A percentile compares a stretch with the other conserved stretches of the same genome.
Evolutionary conservation across 2,329 filamentous ascomycete genomes (phyloP).

Genomic region (Sporothrix inflata): DNA sequence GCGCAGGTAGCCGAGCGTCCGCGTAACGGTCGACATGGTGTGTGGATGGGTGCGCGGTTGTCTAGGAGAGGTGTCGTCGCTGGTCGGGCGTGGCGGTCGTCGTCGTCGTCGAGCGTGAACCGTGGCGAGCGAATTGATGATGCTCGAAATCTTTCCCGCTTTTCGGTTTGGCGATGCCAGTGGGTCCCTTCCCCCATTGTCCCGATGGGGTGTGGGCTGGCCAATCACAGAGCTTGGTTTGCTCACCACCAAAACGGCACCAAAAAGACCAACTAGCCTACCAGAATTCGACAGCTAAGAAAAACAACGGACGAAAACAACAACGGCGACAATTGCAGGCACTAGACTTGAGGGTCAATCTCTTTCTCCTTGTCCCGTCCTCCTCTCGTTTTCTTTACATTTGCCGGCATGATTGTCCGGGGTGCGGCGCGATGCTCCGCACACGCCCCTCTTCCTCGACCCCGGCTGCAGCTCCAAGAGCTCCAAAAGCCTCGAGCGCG

Average conservation of each 20-base stretch:
- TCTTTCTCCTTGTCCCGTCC: too few relatives aligned
- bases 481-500: neutral
- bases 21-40: slow-evolving; percentile 85
- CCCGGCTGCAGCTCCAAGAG: neutral
- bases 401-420: slow-evolving; percentile 43
- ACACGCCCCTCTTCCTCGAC: neutral
- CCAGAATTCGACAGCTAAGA: neutral
- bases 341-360: neutral
- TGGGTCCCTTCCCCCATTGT: slow-evolving; percentile 17
- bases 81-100: neutral
- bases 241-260: slow-evolving; percentile 22
- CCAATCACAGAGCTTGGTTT: slow-evolving; percentile 34
- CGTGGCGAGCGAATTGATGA: slow-evolving; percentile 9
- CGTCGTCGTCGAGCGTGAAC: neutral
- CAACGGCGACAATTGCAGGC: neutral
- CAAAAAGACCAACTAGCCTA: neutral
- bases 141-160: slow-evolving; percentile 15
- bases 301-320: neutral
- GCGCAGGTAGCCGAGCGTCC: slow-evolving; percentile 85
- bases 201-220: neutral
- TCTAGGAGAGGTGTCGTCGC: slow-evolving; percentile 13
- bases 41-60: slow-evolving; percentile 39
- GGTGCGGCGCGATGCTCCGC: slow-evolving; percentile 40
- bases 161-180: slow-evolving; percentile 21
- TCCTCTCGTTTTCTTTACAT: neutral